Evolutionary conservation across 352 stramenopile genomes (phyloP), one percentile per base, ranked within the genome.

Genomic region (Phytophthora hibernalis): DNA sequence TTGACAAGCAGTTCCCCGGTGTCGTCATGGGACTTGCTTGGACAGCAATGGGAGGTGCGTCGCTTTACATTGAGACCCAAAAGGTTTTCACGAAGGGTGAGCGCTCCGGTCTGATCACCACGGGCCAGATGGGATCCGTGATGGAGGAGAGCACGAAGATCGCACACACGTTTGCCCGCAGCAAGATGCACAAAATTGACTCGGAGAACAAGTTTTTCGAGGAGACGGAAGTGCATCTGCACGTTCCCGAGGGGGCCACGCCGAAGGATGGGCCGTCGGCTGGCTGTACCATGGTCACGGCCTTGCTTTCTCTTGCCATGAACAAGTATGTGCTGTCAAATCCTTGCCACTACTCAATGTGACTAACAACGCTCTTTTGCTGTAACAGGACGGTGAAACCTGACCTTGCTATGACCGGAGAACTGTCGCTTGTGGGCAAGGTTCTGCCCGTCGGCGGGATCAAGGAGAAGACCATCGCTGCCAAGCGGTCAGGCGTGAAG

Each of bases 391-490:
- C 93, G 16, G 91, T 99, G 42, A 91, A 95, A 60, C 84, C 88
- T 60, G 96, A 99, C 72, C 76, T 99, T 22, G 97, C 97, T 11
- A 99, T 99, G 98, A 99, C 98, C 4, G 96, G 96, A 49, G 96
- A 98, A 65, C 68, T 98, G 26, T 98, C 91, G 21, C 83, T 99
- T 16, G 98, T 98, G 6, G 98, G 98, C 28, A 99, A 99, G 74
- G 98, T 99, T 21, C 72, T 99, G n/a, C 96, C 98, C 10, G 96
- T 99, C 7, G 98, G 98, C 54, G 98, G 98, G 35, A 99, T 99
- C 70, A 99, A 99, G 82, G 98, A 99, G 79, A 99, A 99, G 84
- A 97, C 92, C 35, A 99, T 99, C 64, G 98, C 97, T n/a, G 97
- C 97, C 20, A 90, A 98, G 54, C 87, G 97, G 54, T 90, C 97